phyloP scores from a whole-genome alignment of 2,329 filamentous ascomycete genomes.

The Fusarium albosuccineum region DNA sequence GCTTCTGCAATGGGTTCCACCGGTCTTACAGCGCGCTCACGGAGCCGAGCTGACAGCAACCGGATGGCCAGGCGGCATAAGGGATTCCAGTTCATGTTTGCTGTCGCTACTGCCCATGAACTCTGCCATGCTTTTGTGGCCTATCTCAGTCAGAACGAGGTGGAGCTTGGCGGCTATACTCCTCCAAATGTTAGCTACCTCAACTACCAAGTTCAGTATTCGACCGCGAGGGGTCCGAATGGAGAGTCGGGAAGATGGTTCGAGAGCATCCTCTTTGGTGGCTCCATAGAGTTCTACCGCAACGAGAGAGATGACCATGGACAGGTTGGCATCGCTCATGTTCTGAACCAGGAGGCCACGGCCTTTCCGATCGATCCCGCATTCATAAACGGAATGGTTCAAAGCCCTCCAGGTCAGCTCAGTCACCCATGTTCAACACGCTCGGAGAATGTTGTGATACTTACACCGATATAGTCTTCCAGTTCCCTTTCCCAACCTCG shows the following conservation, averaged over 20 bases:
- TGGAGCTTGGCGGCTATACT: background rate
- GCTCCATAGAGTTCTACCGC: conserved; percentile 22
- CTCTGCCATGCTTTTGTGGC: conserved; percentile 21
- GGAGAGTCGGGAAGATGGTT: conserved; percentile 25
- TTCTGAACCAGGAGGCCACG: conserved; percentile 3
- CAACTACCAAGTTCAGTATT: too few relatives aligned
- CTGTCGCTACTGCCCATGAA: conserved; percentile 14
- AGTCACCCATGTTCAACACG: background rate
- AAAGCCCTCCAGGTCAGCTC: background rate
- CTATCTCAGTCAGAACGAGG: conserved; percentile 13
- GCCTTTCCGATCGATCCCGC: background rate
- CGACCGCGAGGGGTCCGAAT: background rate
- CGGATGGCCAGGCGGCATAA: conserved; percentile 1
- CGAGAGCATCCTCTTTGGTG: conserved; percentile 20
- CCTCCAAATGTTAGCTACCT: conserved; percentile 12
- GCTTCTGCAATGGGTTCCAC: background rate
- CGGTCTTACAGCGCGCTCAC: background rate
- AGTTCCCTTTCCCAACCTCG: background rate
- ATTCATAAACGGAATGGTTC: conserved; percentile 1
- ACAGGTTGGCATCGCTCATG: conserved; percentile 14
- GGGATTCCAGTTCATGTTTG: conserved; percentile 22
- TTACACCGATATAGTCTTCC: background rate
- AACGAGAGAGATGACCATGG: conserved; percentile 10
- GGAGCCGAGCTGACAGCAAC: background rate
- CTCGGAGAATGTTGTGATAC: background rate